Evolutionary conservation across 768 basidiomycete genomes (phyloP), one percentile per base, ranked within the genome.

Genomic region (Leccinellum albellum): DNA sequence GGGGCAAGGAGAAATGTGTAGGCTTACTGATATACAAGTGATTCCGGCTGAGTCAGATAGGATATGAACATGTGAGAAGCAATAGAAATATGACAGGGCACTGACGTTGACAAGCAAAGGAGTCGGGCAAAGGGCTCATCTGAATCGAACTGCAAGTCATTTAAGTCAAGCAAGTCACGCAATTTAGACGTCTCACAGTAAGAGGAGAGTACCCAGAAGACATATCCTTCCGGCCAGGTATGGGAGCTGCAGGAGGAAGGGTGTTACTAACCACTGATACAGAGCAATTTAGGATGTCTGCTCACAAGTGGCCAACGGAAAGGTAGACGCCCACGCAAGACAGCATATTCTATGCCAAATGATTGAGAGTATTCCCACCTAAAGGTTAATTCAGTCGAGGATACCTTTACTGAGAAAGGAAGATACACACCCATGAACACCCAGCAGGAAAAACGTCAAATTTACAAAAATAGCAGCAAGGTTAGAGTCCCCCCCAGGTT

Each of bases 221-320:
- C 6, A 56, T 15, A 61, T 28, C 13, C 70, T 61, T 23, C 70
- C 70, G n/a, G 56, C 40, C 21, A 70, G 6, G 28, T 67, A 70
- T 33, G 70, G 64, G 17, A 71, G 31, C 69, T 70, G 13, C 17
- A 12, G 2, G 13, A 28, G 23, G 15, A 9, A 2, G 13, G 21
- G 23, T 9, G 12, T 29, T 17, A 53, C 45, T n/a, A 42, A 33
- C 23, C 17, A 50, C 50, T 17, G 40, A 33, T 20, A 33, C 14
- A 17, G 31, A 6, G 9, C 7, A 55, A 20, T 20, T 29, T 51
- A 31, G 29, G 10, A 46, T 14, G 10, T n/a, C 7, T 7, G 2
- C 67, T 65, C 35, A 70, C 70, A 32, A 70, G 61, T 32, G 55
- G 32, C 68, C 61, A 71, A 13, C 56, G 67, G 32, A 71, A 64